A percentile compares a stretch with the other conserved stretches of the same genome.
phyloP scores from a whole-genome alignment of 2,329 filamentous ascomycete genomes.

The Penicillium oxalicum region DNA sequence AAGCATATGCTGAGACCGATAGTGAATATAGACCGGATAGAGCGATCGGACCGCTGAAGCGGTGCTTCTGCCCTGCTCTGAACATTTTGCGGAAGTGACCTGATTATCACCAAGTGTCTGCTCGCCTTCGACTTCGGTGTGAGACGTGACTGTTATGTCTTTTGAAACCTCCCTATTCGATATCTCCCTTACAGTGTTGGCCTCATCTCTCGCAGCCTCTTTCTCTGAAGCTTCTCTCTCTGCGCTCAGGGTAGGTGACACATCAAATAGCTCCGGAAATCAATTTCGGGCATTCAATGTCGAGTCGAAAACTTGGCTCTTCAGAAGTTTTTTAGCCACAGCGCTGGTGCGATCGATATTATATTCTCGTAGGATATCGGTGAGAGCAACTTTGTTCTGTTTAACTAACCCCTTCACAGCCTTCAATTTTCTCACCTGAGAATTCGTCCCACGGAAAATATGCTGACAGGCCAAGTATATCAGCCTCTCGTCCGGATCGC shows the following conservation, averaged over 20 bases:
- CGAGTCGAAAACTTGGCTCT: constrained; percentile 1
- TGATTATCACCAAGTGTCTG: background rate
- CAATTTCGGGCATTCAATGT: constrained; percentile 5
- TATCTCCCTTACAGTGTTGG: constrained; percentile 2
- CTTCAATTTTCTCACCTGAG: constrained; percentile 5
- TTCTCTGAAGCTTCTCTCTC: constrained; percentile 8
- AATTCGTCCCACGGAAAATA: constrained; percentile 1
- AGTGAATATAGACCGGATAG: constrained; percentile 7
- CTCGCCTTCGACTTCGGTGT: background rate
- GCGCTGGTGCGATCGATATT: constrained; percentile 4
- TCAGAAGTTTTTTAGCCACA: constrained; percentile 3
- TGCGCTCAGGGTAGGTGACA: constrained; percentile 3
- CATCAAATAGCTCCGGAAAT: constrained; percentile 7
- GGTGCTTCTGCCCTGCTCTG: background rate
- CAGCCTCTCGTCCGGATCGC: constrained; percentile 3
- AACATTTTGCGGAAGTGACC: background rate
- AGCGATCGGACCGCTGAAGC: constrained; percentile 2
- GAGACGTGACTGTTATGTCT: background rate
- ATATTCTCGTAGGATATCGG: constrained; percentile 3
- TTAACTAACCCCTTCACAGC: constrained; percentile 3
- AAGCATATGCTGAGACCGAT: constrained; percentile 3
- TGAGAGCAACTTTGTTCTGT: background rate
- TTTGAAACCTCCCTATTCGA: background rate
- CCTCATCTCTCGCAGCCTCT: constrained; percentile 5
- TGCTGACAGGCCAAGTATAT: constrained; percentile 4